Base-by-base conservation (phyloP, 371 early-diverging fungal genomes). In the Haplosporangium sp. region DNA sequence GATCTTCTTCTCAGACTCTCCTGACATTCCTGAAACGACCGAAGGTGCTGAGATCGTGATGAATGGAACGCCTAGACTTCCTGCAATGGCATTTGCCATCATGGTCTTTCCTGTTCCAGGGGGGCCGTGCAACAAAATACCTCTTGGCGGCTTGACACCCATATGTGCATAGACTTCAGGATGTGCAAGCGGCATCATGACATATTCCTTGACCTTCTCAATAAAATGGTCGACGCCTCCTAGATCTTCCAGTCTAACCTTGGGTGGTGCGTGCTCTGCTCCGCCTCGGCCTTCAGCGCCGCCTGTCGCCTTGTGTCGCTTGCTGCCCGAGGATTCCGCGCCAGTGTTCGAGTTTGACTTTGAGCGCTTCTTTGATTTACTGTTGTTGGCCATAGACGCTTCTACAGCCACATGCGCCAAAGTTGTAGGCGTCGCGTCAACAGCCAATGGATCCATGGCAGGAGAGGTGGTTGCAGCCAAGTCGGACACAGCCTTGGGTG, bases 91-190 rank as follows among this genome's bases (percentile, higher is more conserved):
- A 82, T 97, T 92, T 0, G 99, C 99, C 56, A 99, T 86, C 82
- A 95, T 83, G 0, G 99, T 99, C 82, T 99, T 99, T 66, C 99
- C 99, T 82, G 98, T 98, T 56, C 99, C 99, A 13, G 99, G 99
- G 21, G 99, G 99, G 12, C 99, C 99, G 81, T 99, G 97, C 16
- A 99, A 86, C 21, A 99, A 83, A 16, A 99, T 94, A 45, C 99
- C 99, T 45, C 94, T 81, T 6, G 99, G 99, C 13, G 99, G 99
- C 61, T 95, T 93, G 8, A 98, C 95, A 55, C 99, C 99, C 14
- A 98, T 92, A 79, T 96, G 98, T 36, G 90, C 82, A 79, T 97
- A 99, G 5, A 99, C 89, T 83, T 97, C 97, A 0, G 99, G 98
- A 82, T 99, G 99, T 52, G 93, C 93, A 29, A 99, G 86, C 6